Evolutionary conservation across 2,329 filamentous ascomycete genomes (phyloP).

Genomic region (Ceratocystis colombiana): DNA sequence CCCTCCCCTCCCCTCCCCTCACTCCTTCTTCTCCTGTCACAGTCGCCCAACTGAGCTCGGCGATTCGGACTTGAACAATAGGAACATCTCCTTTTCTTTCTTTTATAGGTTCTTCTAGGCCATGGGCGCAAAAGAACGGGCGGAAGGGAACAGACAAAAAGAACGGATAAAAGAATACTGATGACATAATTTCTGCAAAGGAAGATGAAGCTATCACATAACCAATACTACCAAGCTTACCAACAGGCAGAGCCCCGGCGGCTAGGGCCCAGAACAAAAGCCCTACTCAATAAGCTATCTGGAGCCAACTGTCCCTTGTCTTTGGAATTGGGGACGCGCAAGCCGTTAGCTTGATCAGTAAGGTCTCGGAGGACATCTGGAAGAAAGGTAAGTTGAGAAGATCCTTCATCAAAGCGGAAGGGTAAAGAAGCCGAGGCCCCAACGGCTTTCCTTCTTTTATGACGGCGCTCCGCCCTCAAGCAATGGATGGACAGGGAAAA

Average conservation of each 20-base stretch:
- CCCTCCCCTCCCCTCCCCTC: neutral
- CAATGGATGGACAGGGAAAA: neutral
- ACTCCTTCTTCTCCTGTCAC: neutral
- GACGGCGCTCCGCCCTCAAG: neutral
- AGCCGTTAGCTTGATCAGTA: neutral
- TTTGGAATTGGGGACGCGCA: neutral
- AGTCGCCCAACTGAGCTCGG: neutral
- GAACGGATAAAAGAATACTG: neutral
- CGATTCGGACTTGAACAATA: neutral
- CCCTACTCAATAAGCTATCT: no score
- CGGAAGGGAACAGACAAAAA: neutral
- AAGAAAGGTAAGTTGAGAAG: no score
- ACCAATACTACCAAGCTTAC: neutral
- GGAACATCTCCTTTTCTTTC: neutral
- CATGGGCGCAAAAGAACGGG: neutral
- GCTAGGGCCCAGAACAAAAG: neutral
- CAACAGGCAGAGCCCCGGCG: neutral
- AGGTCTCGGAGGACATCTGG: no score
- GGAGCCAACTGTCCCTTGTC: neutral
- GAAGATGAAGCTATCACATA: neutral
- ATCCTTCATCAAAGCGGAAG: no score
- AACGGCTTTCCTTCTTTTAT: no score
- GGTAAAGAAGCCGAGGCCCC: no score
- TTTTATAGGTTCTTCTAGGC: neutral
- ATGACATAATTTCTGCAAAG: neutral